Conservation (phyloP, 1,139 yeast species). For the Debaryomyces sp. region DNA sequence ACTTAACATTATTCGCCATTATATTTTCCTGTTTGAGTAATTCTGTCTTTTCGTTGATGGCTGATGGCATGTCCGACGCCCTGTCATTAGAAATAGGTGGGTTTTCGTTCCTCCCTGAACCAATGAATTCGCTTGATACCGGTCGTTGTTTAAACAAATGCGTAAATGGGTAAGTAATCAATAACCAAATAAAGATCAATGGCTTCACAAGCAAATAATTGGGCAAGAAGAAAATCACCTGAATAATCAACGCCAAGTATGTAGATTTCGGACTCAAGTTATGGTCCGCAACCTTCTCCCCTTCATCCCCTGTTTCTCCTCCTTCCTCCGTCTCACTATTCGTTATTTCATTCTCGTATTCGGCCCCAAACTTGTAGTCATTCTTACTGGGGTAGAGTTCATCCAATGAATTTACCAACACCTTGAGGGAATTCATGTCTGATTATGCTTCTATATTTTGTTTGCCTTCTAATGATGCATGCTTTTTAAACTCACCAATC, state of each 20-base stretch:
- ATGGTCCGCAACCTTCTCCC: slow-evolving; percentile 13
- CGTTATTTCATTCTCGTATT: slow-evolving; percentile 6
- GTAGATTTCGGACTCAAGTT: slow-evolving; percentile 17
- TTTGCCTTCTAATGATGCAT: not conserved
- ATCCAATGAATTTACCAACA: slow-evolving; percentile 41
- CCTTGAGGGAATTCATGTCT: slow-evolving; percentile 42
- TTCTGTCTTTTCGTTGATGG: slow-evolving; percentile 45
- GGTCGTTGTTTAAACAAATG: slow-evolving; percentile 8
- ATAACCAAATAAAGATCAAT: slow-evolving; percentile 19
- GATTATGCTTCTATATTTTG: not conserved
- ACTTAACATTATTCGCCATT: slow-evolving; percentile 52
- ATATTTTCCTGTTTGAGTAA: slow-evolving; percentile 41
- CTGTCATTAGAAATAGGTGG: not conserved
- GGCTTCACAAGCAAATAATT: slow-evolving; percentile 25
- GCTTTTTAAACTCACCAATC: not conserved
- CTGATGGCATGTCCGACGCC: slow-evolving; percentile 7
- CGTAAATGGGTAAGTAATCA: slow-evolving; percentile 24
- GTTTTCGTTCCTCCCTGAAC: slow-evolving; percentile 7
- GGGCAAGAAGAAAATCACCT: slow-evolving; percentile 22
- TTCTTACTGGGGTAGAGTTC: slow-evolving; percentile 27
- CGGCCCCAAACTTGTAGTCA: slow-evolving; percentile 8
- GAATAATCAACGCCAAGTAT: slow-evolving; percentile 7
- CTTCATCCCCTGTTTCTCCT: not conserved
- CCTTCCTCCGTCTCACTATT: not conserved
- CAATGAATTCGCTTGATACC: not conserved